A percentile compares a stretch with the other conserved stretches of the same genome.
Evolutionary conservation across 2,329 filamentous ascomycete species (phyloP).

Genomic region (Xylariaceae sp.): DNA sequence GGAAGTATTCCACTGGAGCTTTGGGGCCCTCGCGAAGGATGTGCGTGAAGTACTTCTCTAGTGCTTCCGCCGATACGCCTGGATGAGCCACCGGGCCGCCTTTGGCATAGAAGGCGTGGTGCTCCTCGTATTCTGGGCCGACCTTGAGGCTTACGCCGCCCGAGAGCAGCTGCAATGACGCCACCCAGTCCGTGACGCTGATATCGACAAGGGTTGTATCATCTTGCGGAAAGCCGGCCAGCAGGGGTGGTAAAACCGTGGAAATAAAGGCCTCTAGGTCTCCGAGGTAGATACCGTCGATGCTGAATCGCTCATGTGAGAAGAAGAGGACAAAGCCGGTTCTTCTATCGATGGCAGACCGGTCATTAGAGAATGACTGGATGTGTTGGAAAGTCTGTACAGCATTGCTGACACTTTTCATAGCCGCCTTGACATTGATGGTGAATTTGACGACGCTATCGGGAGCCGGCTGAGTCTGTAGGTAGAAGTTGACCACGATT

Average conservation of each 20-base stretch:
- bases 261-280: slow-evolving; percentile 19
- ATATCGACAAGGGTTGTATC: slow-evolving; percentile 1
- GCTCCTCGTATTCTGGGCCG: slow-evolving; percentile 12
- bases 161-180: slow-evolving; percentile 18
- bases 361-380: slow-evolving; percentile 31
- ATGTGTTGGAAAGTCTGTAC: slow-evolving; percentile 21
- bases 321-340: slow-evolving; percentile 28
- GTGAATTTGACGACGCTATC: slow-evolving; percentile 33
- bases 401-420: slow-evolving; percentile 15
- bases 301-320: slow-evolving; percentile 19
- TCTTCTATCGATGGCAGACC: slow-evolving; percentile 24
- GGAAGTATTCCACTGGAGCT: slow-evolving; percentile 26
- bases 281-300: slow-evolving; percentile 33
- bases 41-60: slow-evolving; percentile 24
- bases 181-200: slow-evolving; percentile 20
- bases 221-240: slow-evolving; percentile 17
- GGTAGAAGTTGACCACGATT: slow-evolving; percentile 33
- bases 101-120: slow-evolving; percentile 33
- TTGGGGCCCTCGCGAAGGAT: slow-evolving; percentile 15
- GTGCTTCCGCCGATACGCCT: slow-evolving; percentile 18
- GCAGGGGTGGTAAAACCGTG: slow-evolving; percentile 24
- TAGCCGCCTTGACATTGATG: slow-evolving; percentile 15
- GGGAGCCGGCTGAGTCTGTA: slow-evolving; percentile 31
- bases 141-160: slow-evolving; percentile 17
- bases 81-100: slow-evolving; percentile 28